These are phyloP conservation scores for Fusarium pseudocircinatum DNA, from an alignment of 2,329 filamentous ascomycete genomes.

Conservation along the genomic window DNA sequence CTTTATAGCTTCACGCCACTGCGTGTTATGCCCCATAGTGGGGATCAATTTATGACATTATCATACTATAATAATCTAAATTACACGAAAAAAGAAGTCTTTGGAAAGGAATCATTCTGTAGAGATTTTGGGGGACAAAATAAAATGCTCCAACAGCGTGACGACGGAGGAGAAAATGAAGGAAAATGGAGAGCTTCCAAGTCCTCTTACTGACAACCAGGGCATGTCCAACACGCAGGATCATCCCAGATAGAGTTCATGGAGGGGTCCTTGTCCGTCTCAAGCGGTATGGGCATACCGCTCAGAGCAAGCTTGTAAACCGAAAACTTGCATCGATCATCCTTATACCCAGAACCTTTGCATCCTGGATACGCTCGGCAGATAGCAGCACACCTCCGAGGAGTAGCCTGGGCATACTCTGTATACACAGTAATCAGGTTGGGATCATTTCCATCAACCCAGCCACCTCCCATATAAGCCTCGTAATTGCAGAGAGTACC, in stretches of 20 bases:
- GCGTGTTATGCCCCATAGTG: accelerated
- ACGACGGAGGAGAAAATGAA: accelerated
- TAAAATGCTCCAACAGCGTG: neutral
- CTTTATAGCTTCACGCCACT: accelerated
- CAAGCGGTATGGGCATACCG: neutral
- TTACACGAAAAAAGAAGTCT: neutral
- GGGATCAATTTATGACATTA: neutral
- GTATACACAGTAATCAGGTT: neutral
- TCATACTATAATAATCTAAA: neutral
- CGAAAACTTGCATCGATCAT: neutral
- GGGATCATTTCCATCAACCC: neutral
- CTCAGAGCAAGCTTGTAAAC: neutral
- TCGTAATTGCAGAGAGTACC: neutral
- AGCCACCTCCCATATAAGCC: neutral
- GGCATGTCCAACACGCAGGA: conserved; percentile 1
- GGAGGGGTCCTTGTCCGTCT: neutral
- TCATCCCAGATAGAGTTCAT: conserved; percentile 8
- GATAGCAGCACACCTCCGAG: conserved; percentile 8
- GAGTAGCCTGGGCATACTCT: neutral
- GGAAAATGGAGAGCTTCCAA: accelerated
- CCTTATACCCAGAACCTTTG: conserved; percentile 10
- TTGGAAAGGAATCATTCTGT: neutral
- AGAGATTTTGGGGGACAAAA: neutral
- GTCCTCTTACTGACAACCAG: neutral
- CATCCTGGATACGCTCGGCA: neutral